Conservation (phyloP, 179 eudicot species). For the Camellia oleifera region DNA sequence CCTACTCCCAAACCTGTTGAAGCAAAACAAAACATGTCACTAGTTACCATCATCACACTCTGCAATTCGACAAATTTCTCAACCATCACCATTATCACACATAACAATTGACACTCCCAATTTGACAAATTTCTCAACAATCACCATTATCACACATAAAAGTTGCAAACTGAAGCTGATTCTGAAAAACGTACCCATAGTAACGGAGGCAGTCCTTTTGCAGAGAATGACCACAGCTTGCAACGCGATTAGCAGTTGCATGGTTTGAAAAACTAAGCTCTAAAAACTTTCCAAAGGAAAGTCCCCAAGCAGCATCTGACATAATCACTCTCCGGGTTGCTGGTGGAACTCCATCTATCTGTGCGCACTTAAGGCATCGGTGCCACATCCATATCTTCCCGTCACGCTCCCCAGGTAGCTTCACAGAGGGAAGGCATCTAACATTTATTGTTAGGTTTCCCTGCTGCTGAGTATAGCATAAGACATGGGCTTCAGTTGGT, state of each 20-base stretch:
- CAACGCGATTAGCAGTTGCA: slow-evolving; percentile 96
- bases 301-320: slow-evolving; percentile 99
- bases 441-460: slow-evolving; percentile 92
- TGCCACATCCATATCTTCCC: slow-evolving; percentile 99
- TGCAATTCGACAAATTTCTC: neutral
- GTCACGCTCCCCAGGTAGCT: slow-evolving; percentile 83
- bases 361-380: slow-evolving; percentile 85
- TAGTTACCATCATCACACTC: neutral
- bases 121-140: too few relatives aligned
- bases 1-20: slow-evolving; percentile 79
- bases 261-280: slow-evolving; percentile 97
- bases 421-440: slow-evolving; percentile 54
- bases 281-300: slow-evolving; percentile 94
- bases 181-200: slow-evolving; percentile 57
- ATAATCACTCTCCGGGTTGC: slow-evolving; percentile 79
- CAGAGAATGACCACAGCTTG: slow-evolving; percentile 95
- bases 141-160: neutral
- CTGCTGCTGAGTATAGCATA: slow-evolving; percentile 86
- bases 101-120: neutral
- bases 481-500: slow-evolving; percentile 89
- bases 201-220: slow-evolving; percentile 97
- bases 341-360: slow-evolving; percentile 75
- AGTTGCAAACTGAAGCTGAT: neutral
- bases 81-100: neutral
- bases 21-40: neutral